Conservation (phyloP, 1,284 basidiomycete species). For the Bondarzewia mesenterica region DNA sequence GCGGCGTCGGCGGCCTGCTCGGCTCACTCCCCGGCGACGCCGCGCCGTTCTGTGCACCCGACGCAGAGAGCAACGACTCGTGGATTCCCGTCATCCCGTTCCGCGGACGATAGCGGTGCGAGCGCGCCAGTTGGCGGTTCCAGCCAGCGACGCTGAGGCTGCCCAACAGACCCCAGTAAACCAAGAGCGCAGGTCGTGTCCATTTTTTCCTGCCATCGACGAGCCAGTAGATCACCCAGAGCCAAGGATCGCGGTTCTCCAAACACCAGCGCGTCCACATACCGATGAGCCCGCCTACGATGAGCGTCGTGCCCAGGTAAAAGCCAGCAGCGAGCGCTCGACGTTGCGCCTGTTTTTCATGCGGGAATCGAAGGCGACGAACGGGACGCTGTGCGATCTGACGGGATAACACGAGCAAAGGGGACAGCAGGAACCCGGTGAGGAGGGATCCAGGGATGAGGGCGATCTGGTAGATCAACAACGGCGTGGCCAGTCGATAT, state of each 20-base stretch:
- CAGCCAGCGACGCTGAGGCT: conserved; percentile 86
- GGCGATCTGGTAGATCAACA: conserved; percentile 89
- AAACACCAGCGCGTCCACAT: conserved; percentile 91
- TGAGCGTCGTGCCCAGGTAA: conserved; percentile 70
- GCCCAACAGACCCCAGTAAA: conserved; percentile 82
- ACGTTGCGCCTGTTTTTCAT: conserved; percentile 81
- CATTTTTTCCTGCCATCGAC: conserved; percentile 72
- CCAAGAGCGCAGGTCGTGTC: conserved; percentile 76
- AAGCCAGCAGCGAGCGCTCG: conserved; percentile 83
- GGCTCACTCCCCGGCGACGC: conserved; percentile 17
- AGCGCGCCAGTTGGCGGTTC: conserved; percentile 80
- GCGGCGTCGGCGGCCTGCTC: conserved; percentile 16
- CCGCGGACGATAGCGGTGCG: conserved; percentile 55
- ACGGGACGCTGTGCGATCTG: conserved; percentile 89
- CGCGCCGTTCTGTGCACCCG: background rate
- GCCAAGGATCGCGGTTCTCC: conserved; percentile 79
- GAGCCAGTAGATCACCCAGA: conserved; percentile 76
- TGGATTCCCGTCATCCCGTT: conserved; percentile 20
- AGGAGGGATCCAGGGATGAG: conserved; percentile 90
- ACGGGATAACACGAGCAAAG: conserved; percentile 87
- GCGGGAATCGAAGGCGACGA: conserved; percentile 82
- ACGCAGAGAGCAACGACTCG: conserved; percentile 9
- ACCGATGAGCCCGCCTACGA: conserved; percentile 84
- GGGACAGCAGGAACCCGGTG: conserved; percentile 90
- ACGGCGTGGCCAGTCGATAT: conserved; percentile 87